Evolutionary conservation across 176 grass and related monocot genomes (phyloP).

Genomic region (Oryza longistaminata): DNA sequence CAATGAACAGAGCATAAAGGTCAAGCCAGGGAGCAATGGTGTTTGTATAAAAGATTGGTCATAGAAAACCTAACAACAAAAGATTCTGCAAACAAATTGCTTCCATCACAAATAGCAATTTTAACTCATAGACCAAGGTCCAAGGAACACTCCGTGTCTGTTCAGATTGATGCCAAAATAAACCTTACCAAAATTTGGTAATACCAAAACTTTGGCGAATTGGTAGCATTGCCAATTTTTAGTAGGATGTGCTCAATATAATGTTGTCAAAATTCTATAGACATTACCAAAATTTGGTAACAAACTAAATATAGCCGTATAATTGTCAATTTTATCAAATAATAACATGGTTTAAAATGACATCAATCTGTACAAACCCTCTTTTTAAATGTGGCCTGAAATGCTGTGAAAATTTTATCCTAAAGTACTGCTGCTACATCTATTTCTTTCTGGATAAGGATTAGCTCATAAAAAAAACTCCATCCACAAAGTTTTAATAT

Average conservation of each 20-base stretch:
- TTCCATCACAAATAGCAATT: conserved; percentile 34
- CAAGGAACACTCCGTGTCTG: no score
- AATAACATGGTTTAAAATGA: no score
- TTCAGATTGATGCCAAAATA: no score
- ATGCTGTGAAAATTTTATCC: background rate
- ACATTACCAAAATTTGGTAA: no score
- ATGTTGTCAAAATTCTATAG: no score
- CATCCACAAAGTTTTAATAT: background rate
- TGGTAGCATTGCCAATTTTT: no score
- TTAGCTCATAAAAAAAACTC: background rate
- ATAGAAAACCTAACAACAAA: conserved; percentile 6
- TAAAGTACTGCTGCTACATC: background rate
- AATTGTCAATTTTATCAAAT: no score
- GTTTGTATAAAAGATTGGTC: conserved; percentile 1
- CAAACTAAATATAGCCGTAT: no score
- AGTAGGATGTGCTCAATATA: no score
- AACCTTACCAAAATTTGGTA: no score
- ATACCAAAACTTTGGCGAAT: no score
- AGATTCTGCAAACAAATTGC: conserved; percentile 23
- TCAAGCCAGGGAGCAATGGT: conserved; percentile 2
- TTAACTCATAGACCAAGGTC: background rate
- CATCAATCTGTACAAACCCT: background rate
- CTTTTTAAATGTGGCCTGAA: background rate
- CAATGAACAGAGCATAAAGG: conserved; percentile 34
- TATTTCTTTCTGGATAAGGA: conserved; percentile 2